Evolutionary conservation across 2,329 filamentous ascomycete species (phyloP).

Genomic region (Pseudocercospora macadamiae): DNA sequence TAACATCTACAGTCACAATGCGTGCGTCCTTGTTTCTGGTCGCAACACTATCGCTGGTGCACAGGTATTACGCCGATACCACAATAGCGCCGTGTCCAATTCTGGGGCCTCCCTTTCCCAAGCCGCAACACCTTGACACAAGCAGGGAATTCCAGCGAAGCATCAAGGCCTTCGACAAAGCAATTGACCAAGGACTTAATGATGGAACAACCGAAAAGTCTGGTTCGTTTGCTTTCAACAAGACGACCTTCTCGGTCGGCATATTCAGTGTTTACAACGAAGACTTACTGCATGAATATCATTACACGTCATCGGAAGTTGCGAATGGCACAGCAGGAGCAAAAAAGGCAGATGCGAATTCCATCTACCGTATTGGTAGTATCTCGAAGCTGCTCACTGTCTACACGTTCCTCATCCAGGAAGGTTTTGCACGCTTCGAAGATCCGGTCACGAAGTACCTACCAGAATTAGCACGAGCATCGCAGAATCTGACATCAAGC

Average conservation of each 20-base stretch:
- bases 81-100: conserved; percentile 2
- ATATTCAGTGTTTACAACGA: conserved; percentile 16
- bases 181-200: background rate
- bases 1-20: background rate
- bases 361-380: conserved; percentile 14
- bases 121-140: background rate
- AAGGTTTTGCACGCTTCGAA: background rate
- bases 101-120: background rate
- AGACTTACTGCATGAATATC: conserved; percentile 10
- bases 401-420: conserved; percentile 6
- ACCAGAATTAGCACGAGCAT: conserved; percentile 37
- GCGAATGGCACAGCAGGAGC: background rate
- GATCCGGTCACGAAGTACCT: conserved; percentile 50
- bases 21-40: background rate
- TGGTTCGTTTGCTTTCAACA: conserved; percentile 1
- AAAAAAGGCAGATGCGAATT: conserved; percentile 4
- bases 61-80: background rate
- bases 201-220: background rate
- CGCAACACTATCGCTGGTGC: background rate
- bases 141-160: background rate
- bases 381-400: conserved; percentile 10
- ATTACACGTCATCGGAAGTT: conserved; percentile 8
- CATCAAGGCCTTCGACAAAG: background rate
- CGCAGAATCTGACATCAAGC: conserved; percentile 32
- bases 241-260: conserved; percentile 12